These are phyloP conservation scores for Blastomyces parvus DNA, from an alignment of 2,329 filamentous ascomycete species.

Conservation along the genomic window DNA sequence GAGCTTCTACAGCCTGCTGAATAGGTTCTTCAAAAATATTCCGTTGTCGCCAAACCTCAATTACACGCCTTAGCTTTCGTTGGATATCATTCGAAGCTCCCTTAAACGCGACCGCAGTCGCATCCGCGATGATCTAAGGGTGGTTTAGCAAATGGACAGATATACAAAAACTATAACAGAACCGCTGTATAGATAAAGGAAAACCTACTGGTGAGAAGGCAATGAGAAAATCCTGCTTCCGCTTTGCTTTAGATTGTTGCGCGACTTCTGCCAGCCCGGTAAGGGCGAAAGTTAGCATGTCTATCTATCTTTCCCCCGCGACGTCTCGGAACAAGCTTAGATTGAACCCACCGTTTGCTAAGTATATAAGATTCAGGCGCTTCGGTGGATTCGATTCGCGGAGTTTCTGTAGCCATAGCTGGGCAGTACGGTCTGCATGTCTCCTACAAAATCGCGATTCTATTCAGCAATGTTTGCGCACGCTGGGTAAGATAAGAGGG, in stretches of 20 bases:
- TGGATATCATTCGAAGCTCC: slow-evolving; percentile 79
- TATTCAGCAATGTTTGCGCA: slow-evolving; percentile 14
- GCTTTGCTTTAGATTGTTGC: slow-evolving; percentile 87
- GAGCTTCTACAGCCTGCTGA: slow-evolving; percentile 68
- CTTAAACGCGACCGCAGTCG: slow-evolving; percentile 82
- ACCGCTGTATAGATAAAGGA: slow-evolving; percentile 17
- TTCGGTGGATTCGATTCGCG: slow-evolving; percentile 81
- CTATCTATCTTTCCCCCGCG: background rate
- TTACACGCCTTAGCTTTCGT: slow-evolving; percentile 72
- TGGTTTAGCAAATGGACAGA: slow-evolving; percentile 18
- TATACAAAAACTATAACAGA: slow-evolving; percentile 15
- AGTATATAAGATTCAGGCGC: slow-evolving; percentile 81
- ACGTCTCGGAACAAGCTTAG: background rate
- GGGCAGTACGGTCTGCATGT: slow-evolving; percentile 82
- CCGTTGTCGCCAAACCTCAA: slow-evolving; percentile 89
- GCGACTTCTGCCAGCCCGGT: slow-evolving; percentile 61
- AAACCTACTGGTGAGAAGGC: slow-evolving; percentile 67
- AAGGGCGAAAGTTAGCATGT: background rate
- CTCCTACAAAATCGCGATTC: slow-evolving; percentile 48
- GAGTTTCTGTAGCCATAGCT: slow-evolving; percentile 82
- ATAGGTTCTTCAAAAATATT: slow-evolving; percentile 73
- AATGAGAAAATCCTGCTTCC: slow-evolving; percentile 83
- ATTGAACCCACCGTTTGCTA: slow-evolving; percentile 68
- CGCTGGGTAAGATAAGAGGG: background rate
- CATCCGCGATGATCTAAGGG: slow-evolving; percentile 67